Base-by-base conservation (phyloP, 805 yeast genomes). In the Saturnispora halmiae region DNA sequence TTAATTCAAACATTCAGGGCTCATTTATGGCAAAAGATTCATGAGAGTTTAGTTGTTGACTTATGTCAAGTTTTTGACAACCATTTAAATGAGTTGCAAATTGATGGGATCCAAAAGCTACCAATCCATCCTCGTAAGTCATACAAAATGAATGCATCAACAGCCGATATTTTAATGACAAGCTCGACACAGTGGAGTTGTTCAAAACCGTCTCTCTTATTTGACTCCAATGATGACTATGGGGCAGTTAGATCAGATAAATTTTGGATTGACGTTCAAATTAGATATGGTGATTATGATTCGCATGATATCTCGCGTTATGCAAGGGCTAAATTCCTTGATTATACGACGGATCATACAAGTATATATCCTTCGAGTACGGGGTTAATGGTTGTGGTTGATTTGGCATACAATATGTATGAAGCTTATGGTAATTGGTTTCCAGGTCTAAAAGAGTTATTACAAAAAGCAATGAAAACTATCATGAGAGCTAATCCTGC, bases 341-440 rank as follows among this genome's bases (percentile, higher is more conserved):
- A 92, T 54, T 92, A 92, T 54, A 90, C 96, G 2, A 74, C 85
- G 1, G 98, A 92, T 58, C 81, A 77, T 47, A 69, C 82, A 4
- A 81, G 90, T 51, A 68, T 79, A 41, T 92, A 92, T 56, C 97
- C 98, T 3, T 81, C 94, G 2, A 85, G 95, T 2, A 84, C 96
- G 0, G 99, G 99, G 46, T 70, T 84, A 9, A 75, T 92, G 71
- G 72, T 92, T 36, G 95, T 94, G 31, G 72, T 92, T 46, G 99
- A 92, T 61, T 66, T 92, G 49, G 95, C 97, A 0, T 92, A 92
- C 58, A 92, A 92, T 59, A 84, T 87, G 81, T 88, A 82, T 56
- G 96, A 87, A 60, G 88, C 95, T 0, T 92, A 86, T 60, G 99
- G 99, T 25, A 86, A 85, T 53, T 92, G 98, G 98, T 83, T 92